Evolutionary conservation across 2,329 filamentous ascomycete genomes (phyloP).

Genomic region (Emmonsiellopsis sp.): DNA sequence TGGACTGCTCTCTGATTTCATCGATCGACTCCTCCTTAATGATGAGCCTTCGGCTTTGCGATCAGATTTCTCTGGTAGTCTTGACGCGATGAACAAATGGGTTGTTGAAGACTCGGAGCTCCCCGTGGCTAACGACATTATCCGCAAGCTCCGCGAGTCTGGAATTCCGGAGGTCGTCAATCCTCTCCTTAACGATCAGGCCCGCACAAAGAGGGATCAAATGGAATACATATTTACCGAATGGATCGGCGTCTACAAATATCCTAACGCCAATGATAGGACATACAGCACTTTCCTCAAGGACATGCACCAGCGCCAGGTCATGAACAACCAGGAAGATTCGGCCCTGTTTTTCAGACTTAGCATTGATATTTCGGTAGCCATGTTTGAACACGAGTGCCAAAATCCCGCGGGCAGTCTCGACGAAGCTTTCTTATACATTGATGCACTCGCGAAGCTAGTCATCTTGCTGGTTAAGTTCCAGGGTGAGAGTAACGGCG

Average conservation of each 20-base stretch:
- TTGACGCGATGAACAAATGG: slow-evolving; percentile 75
- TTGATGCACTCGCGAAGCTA: slow-evolving; percentile 76
- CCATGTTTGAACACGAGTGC: slow-evolving; percentile 63
- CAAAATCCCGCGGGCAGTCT: slow-evolving; percentile 52
- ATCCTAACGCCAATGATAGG: slow-evolving; percentile 65
- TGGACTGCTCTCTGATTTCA: slow-evolving; percentile 67
- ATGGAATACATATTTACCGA: slow-evolving; percentile 94
- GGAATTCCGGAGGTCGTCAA: slow-evolving; percentile 47
- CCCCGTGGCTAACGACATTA: slow-evolving; percentile 59
- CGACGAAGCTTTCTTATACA: slow-evolving; percentile 51
- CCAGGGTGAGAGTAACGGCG: slow-evolving; percentile 52
- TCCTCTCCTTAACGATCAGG: slow-evolving; percentile 46
- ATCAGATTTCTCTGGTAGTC: slow-evolving; percentile 74
- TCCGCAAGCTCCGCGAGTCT: slow-evolving; percentile 51
- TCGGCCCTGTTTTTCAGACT: slow-evolving; percentile 70
- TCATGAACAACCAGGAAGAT: slow-evolving; percentile 66
- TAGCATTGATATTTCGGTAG: slow-evolving; percentile 70
- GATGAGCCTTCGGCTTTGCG: slow-evolving; percentile 70
- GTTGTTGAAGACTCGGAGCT: slow-evolving; percentile 62
- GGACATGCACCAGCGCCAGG: slow-evolving; percentile 65
- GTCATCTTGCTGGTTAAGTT: slow-evolving; percentile 66
- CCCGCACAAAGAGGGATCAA: slow-evolving; percentile 61
- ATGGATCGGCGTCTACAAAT: slow-evolving; percentile 77
- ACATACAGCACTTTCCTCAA: slow-evolving; percentile 67
- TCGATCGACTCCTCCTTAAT: slow-evolving; percentile 69